Percentiles rank a stretch among this genome's conserved stretches.
Conservation (phyloP, 208 protist species). For the Leishmania mexicana region DNA sequence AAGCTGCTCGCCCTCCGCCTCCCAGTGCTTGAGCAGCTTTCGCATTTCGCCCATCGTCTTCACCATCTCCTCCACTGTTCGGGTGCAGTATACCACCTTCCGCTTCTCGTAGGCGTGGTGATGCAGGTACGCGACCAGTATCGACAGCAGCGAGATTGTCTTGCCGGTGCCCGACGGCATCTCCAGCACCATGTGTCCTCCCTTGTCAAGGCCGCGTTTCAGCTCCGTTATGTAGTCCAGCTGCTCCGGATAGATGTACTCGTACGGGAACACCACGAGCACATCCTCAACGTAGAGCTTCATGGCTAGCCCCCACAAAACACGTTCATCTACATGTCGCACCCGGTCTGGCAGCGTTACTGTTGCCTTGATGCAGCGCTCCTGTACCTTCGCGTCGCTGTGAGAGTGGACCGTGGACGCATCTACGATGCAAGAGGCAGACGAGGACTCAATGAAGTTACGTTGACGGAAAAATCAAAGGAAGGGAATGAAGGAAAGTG, state of each 20-base stretch:
- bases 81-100: conserved; percentile 99
- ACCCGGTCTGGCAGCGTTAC: too few species aligned
- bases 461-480: neutral
- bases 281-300: conserved; percentile 97
- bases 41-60: conserved; percentile 97
- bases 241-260: conserved; percentile 99
- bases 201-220: conserved; percentile 93
- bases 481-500: neutral
- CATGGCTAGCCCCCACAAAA: conserved; percentile 44
- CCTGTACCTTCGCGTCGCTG: neutral
- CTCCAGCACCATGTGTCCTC: conserved; percentile 97
- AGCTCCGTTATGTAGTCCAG: conserved; percentile 98
- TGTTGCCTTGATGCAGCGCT: neutral
- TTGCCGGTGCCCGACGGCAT: conserved; percentile 99
- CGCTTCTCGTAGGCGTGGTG: conserved; percentile 91
- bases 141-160: conserved; percentile 98
- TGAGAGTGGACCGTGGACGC: neutral
- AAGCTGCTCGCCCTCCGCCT: conserved; percentile 50
- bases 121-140: conserved; percentile 95
- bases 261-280: conserved; percentile 98
- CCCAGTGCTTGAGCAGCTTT: conserved; percentile 83
- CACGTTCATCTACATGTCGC: neutral
- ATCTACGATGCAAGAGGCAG: neutral
- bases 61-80: conserved; percentile 98
- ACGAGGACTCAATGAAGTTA: neutral